phyloP scores from a whole-genome alignment of 192 early-diverging fungal genomes.

The Coemansia sp. region DNA sequence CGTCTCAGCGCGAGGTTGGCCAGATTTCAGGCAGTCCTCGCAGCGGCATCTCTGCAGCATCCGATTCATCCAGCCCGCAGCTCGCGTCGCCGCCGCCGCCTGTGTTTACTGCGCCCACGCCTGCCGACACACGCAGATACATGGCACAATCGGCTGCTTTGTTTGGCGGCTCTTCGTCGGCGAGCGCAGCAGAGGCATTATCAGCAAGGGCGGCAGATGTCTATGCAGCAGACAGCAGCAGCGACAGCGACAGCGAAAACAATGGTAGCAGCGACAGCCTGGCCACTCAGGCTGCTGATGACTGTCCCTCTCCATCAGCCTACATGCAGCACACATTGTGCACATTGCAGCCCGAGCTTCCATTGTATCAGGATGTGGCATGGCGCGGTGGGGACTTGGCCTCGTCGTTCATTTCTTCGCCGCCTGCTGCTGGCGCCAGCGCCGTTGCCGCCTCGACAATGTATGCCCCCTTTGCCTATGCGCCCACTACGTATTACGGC shows the following conservation, averaged over 20 bases:
- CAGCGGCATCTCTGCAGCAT: neutral
- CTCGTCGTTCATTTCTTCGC: neutral
- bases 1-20: neutral
- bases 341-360: conserved; percentile 25
- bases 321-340: conserved; percentile 18
- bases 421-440: conserved; percentile 8
- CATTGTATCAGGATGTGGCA: conserved; percentile 47
- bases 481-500: conserved; percentile 8
- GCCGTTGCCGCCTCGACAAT: conserved; percentile 4
- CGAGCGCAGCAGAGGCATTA: too few relatives aligned
- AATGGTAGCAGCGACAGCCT: neutral
- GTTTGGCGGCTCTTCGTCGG: conserved; percentile 20
- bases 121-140: conserved; percentile 46
- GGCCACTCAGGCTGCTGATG: conserved; percentile 4
- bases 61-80: neutral
- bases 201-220: neutral
- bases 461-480: neutral
- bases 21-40: neutral
- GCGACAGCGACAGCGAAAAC: neutral
- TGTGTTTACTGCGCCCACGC: conserved; percentile 17
- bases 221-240: neutral
- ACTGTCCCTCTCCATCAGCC: conserved; percentile 8
- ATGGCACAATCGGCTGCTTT: conserved; percentile 50
- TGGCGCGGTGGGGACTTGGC: conserved; percentile 31
- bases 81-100: neutral